Percentiles rank a stretch among this genome's conserved stretches.
These are phyloP conservation scores for Paspalum notatum DNA, from an alignment of 176 grass and related monocot genomes.

Conservation along the genomic window DNA sequence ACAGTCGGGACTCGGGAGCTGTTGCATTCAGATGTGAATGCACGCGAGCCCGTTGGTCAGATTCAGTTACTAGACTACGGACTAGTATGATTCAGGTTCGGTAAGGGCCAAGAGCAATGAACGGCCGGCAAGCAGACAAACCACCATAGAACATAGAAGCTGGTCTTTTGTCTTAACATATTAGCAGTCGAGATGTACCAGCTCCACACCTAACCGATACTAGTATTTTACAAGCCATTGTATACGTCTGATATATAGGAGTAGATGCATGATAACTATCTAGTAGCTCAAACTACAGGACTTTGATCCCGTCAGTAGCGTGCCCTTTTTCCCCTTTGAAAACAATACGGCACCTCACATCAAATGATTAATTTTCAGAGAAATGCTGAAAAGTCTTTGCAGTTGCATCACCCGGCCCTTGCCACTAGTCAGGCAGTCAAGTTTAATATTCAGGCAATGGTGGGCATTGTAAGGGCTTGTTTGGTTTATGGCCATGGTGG, in stretches of 20 bases:
- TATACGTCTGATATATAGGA: not conserved
- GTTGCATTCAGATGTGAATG: slow-evolving; percentile 43
- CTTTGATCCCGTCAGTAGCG: not conserved
- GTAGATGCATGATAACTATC: not conserved
- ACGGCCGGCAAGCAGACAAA: slow-evolving; percentile 15
- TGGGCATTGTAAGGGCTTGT: not conserved
- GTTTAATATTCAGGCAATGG: not conserved
- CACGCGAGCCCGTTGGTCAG: slow-evolving; percentile 10
- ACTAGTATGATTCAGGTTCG: not conserved
- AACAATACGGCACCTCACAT: not conserved
- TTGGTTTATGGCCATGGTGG: no score
- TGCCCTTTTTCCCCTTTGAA: not conserved
- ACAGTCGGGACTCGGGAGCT: not conserved
- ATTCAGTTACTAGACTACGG: not conserved
- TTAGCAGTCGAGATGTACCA: not conserved
- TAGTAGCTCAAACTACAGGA: not conserved
- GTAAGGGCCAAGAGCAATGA: slow-evolving; percentile 19
- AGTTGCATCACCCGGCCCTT: slow-evolving; percentile 17
- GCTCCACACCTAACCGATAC: slow-evolving; percentile 17
- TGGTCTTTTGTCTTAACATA: not conserved
- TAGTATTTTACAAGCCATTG: not conserved
- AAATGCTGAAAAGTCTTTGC: slow-evolving; percentile 12
- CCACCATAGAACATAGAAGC: not conserved
- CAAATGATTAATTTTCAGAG: not conserved
- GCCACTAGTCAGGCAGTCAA: not conserved